Percentiles rank a stretch among this genome's conserved stretches.
phyloP scores from a whole-genome alignment of 140 eudicot genomes.

The Ambrosia hybrid region DNA sequence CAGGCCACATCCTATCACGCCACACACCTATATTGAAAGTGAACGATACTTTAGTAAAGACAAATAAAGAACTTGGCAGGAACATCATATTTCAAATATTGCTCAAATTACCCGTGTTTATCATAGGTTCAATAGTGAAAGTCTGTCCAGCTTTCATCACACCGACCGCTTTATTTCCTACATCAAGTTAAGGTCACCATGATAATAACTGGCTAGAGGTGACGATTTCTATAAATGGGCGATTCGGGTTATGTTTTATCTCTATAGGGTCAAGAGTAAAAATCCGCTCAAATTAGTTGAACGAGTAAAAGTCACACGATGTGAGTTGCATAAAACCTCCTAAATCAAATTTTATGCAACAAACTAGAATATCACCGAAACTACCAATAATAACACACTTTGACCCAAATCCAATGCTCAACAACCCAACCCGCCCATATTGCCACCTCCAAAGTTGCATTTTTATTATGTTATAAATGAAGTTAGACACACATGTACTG shows the following conservation, averaged over 20 bases:
- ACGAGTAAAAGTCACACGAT: not conserved
- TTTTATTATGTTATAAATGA: not conserved
- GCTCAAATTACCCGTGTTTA: conserved; percentile 60
- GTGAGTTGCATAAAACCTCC: not conserved
- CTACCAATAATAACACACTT: too few relatives aligned
- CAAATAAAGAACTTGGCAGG: not conserved
- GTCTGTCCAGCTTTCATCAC: conserved; percentile 99
- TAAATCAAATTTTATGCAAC: not conserved
- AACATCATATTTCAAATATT: conserved; percentile 3
- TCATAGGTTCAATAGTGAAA: conserved; percentile 98
- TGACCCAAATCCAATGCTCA: not conserved
- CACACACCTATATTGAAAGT: conserved; percentile 60
- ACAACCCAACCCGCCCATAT: too few relatives aligned
- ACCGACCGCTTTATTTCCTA: conserved; percentile 95
- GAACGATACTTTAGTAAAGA: conserved; percentile 17
- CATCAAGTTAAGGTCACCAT: conserved; percentile 57
- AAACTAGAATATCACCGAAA: not conserved
- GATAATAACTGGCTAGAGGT: not conserved
- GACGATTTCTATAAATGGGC: not conserved
- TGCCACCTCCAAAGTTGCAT: not conserved
- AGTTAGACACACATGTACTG: conserved; percentile 8
- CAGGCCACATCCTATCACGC: conserved; percentile 99
- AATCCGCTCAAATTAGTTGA: too few relatives aligned
- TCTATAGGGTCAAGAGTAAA: not conserved
- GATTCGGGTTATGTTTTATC: not conserved